phyloP scores from a whole-genome alignment of 306 rosid genomes.

The Sindora glabra region DNA sequence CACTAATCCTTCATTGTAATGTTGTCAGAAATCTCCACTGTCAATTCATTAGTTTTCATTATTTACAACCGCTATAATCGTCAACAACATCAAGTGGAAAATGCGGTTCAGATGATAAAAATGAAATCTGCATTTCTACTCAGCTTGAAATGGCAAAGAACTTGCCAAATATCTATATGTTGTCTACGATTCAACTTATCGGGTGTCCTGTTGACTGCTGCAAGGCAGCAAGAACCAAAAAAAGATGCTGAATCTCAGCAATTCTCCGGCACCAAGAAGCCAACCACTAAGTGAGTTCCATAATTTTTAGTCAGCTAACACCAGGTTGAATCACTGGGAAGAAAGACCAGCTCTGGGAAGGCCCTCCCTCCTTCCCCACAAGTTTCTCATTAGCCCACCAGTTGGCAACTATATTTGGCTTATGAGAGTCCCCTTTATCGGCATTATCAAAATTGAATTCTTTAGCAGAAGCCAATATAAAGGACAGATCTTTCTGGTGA shows the following conservation, averaged over 20 bases:
- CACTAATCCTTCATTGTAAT: no score
- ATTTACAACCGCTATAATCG: no score
- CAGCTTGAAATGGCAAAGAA: no score
- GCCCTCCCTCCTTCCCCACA: slow-evolving; percentile 38
- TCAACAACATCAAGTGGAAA: no score
- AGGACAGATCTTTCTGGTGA: slow-evolving; percentile 44
- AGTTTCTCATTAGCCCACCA: slow-evolving; percentile 96
- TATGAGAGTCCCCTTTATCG: slow-evolving; percentile 64
- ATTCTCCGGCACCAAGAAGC: background rate
- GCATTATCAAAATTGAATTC: slow-evolving; percentile 80
- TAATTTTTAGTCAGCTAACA: slow-evolving; percentile 38
- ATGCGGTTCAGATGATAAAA: no score
- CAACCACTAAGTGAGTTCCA: slow-evolving; percentile 14
- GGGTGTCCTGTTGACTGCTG: slow-evolving; percentile 4
- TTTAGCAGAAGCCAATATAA: slow-evolving; percentile 57
- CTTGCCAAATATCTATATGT: background rate
- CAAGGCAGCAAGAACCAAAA: slow-evolving; percentile 17
- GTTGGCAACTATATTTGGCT: slow-evolving; percentile 40
- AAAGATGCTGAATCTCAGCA: slow-evolving; percentile 12
- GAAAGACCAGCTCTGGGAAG: slow-evolving; percentile 68
- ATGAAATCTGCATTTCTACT: no score
- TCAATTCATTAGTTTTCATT: no score
- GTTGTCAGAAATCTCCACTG: no score
- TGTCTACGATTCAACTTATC: slow-evolving; percentile 21
- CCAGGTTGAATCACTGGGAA: slow-evolving; percentile 68